Evolutionary conservation across 179 eudicot species (phyloP).

Genomic region (Spinacia oleracea): DNA sequence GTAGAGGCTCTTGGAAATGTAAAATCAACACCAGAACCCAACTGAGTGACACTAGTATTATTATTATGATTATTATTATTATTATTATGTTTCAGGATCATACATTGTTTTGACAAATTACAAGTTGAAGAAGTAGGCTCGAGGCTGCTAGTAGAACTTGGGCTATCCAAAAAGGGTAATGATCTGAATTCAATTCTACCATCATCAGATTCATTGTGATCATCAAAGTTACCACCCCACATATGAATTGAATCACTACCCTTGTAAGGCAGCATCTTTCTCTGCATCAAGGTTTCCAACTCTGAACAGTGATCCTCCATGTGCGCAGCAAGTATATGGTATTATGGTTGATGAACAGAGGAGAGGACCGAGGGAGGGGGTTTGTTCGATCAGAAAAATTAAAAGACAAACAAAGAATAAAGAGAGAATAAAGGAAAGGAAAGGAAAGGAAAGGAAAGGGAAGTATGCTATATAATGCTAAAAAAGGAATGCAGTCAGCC

Average conservation of each 20-base stretch:
- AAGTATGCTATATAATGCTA: slow-evolving; percentile 29
- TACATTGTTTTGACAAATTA: neutral
- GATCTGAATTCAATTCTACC: slow-evolving; percentile 21
- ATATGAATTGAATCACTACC: slow-evolving; percentile 18
- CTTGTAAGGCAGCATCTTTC: slow-evolving; percentile 33
- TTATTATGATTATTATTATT: no score
- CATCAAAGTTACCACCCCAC: slow-evolving; percentile 13
- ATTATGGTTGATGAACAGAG: neutral
- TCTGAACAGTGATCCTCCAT: slow-evolving; percentile 47
- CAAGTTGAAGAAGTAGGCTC: slow-evolving; percentile 27
- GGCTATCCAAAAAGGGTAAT: slow-evolving; percentile 20
- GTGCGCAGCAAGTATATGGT: slow-evolving; percentile 16
- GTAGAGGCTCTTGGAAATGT: slow-evolving; percentile 19
- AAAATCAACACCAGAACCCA: slow-evolving; percentile 23
- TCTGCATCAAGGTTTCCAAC: slow-evolving; percentile 38
- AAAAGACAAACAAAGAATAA: slow-evolving; percentile 18
- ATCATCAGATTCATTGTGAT: slow-evolving; percentile 5
- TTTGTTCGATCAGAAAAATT: neutral
- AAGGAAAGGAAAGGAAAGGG: slow-evolving; percentile 29
- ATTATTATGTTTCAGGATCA: slow-evolving; percentile 14
- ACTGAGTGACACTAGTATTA: slow-evolving; percentile 3
- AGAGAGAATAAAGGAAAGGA: slow-evolving; percentile 19
- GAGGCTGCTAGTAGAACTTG: slow-evolving; percentile 12
- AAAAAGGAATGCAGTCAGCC: slow-evolving; percentile 25
- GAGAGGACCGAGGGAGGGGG: neutral